phyloP scores from a whole-genome alignment of 2,329 filamentous ascomycete species.

The Neospermospora avenae region DNA sequence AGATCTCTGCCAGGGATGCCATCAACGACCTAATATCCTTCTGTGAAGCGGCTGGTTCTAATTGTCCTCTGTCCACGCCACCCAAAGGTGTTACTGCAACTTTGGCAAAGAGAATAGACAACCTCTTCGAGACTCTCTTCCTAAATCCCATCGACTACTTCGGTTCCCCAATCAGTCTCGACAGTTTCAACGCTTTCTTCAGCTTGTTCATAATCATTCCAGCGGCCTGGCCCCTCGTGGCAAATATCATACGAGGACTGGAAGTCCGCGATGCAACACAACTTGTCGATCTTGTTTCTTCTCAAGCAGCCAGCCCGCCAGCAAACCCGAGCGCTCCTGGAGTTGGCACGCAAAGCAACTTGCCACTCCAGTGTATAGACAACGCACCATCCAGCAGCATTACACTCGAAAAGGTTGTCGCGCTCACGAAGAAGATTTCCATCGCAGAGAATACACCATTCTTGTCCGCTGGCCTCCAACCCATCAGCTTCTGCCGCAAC shows the following conservation, averaged over 20 bases:
- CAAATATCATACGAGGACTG: slow-evolving; percentile 3
- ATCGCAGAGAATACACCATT: slow-evolving; percentile 17
- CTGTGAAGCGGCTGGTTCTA: slow-evolving; percentile 10
- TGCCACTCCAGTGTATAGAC: slow-evolving; percentile 16
- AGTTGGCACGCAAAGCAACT: not conserved
- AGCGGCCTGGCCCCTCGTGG: not conserved
- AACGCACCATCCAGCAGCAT: slow-evolving; percentile 16
- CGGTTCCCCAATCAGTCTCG: not conserved
- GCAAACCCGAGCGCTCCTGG: not conserved
- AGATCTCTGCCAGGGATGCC: slow-evolving; percentile 7
- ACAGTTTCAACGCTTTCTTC: slow-evolving; percentile 2
- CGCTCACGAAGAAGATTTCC: slow-evolving; percentile 16
- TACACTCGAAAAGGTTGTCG: slow-evolving; percentile 13
- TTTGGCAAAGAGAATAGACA: slow-evolving; percentile 1
- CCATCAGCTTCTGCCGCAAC: slow-evolving; percentile 21
- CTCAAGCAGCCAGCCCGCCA: not conserved
- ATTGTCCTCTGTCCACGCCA: slow-evolving; percentile 6
- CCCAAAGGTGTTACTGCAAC: not conserved
- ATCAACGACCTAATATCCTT: slow-evolving; percentile 17
- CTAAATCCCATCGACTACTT: slow-evolving; percentile 4
- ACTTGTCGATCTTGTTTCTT: not conserved
- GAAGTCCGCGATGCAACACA: slow-evolving; percentile 9
- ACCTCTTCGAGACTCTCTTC: slow-evolving; percentile 2
- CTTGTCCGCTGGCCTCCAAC: slow-evolving; percentile 14
- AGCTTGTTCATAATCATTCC: slow-evolving; percentile 3